Base-by-base conservation (phyloP, 352 stramenopile genomes). In the Phytophthora citrophthora region DNA sequence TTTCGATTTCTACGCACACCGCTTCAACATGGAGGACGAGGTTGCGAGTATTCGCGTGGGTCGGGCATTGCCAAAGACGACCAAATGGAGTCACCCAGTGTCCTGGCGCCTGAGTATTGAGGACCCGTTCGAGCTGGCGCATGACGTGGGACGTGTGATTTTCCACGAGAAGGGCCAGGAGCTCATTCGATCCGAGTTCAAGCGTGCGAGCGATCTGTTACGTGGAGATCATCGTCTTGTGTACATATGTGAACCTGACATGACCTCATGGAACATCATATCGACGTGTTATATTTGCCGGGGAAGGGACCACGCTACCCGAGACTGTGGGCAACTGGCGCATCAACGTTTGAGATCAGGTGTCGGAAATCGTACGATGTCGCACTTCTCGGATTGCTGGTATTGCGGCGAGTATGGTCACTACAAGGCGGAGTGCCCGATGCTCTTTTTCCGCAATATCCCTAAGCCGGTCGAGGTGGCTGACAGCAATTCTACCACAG, bases 1-100 rank as follows among this genome's bases (percentile, higher is more conserved):
- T 81, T 99, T 99, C 74, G 85, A 92, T 16, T 99, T 98, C 68
- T 99, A 98, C 74, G 89, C 93, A 3, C 93, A 81, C 44, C 83
- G 98, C 38, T 99, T 99, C 64, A 97, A 99, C 76, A 91, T 95
- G 68, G 93, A 97, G 44, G 81, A 96, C 44, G 73, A 96, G 18
- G 94, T 99, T 5, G 93, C 99, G 44, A 98, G 90, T 55, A 79
- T 99, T 12, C 88, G 96, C 9, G 83, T 79, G 13, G 95, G 83
- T 10, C 68, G 68, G 3, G 31, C 77, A 7, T 62, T 94, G 49
- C 79, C 81, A 2, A 93, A 92, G 61, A 78, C 75, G 34, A 83
- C 79, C 12, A 94, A 87, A 41, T 93, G 86, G 83, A 88, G 74
- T 29, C 80, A 88, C 15, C 59, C 78, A 0, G 72, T 86, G 4